A percentile compares a stretch with the other conserved stretches of the same genome.
Conservation (phyloP, 1,284 basidiomycete species). For the Apiotrichum montevideense region DNA sequence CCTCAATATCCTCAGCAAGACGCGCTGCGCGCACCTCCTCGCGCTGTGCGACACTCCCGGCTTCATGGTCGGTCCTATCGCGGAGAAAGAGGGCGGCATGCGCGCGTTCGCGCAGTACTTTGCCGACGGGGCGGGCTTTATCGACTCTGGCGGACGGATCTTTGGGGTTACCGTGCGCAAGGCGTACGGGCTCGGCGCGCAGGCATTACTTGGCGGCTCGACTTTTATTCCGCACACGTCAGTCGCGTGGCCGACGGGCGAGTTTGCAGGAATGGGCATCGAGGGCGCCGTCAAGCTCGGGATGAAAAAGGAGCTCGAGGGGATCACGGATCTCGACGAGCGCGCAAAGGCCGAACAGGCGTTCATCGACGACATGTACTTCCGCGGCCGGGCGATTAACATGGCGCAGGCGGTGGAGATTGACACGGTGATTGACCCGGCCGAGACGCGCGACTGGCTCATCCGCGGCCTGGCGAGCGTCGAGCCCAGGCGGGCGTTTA, state of each 20-base stretch:
- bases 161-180: slow-evolving; percentile 18
- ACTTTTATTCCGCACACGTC: slow-evolving; percentile 13
- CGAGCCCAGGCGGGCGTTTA: slow-evolving; percentile 1
- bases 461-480: slow-evolving; percentile 10
- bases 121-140: slow-evolving; percentile 10
- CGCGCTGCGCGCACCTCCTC: slow-evolving; percentile 11
- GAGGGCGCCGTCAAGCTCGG: slow-evolving; percentile 20
- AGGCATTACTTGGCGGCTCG: slow-evolving; percentile 16
- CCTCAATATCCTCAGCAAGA: slow-evolving; percentile 16
- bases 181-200: slow-evolving; percentile 18
- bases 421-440: slow-evolving; percentile 18
- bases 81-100: slow-evolving; percentile 17
- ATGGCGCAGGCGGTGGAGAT: slow-evolving; percentile 19
- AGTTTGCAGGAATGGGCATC: slow-evolving; percentile 21
- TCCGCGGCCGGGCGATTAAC: slow-evolving; percentile 13
- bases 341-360: slow-evolving; percentile 10
- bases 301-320: slow-evolving; percentile 18
- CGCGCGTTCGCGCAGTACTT: slow-evolving; percentile 17
- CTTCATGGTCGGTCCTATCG: slow-evolving; percentile 18
- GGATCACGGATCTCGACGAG: slow-evolving; percentile 7
- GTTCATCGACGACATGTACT: slow-evolving; percentile 19
- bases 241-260: slow-evolving; percentile 17
- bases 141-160: slow-evolving; percentile 14
- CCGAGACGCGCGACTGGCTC: slow-evolving; percentile 19
- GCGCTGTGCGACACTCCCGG: slow-evolving; percentile 19